phyloP scores from a whole-genome alignment of 805 yeast species.

The Saturnispora diversa region DNA sequence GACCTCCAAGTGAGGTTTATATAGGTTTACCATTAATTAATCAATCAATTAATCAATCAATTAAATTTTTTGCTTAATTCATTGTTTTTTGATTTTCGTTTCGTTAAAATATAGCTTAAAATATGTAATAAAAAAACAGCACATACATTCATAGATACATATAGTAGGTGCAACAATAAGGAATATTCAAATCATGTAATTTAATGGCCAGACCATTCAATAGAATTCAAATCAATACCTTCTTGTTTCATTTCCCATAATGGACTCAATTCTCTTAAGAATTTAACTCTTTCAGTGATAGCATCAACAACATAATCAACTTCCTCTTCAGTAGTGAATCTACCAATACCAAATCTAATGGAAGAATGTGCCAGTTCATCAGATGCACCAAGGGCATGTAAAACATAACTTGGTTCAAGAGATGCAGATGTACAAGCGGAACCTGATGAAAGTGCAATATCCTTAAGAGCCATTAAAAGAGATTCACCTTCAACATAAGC shows the following conservation, averaged over 20 bases:
- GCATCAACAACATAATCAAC: constrained; percentile 89
- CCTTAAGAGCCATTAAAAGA: constrained; percentile 92
- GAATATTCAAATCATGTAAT: too few species aligned
- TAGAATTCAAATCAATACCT: constrained; percentile 87
- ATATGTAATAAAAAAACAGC: too few species aligned
- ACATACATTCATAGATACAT: too few species aligned
- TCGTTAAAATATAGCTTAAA: too few species aligned
- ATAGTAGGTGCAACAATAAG: too few species aligned
- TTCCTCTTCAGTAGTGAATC: constrained; percentile 95
- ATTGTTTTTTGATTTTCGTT: too few species aligned
- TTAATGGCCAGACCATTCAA: constrained; percentile 96
- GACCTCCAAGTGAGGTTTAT: too few species aligned
- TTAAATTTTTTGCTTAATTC: too few species aligned
- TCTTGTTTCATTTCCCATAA: constrained; percentile 99
- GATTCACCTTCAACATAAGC: constrained; percentile 99
- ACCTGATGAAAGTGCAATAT: constrained; percentile 91
- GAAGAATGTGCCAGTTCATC: constrained; percentile 98
- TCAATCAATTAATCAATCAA: too few species aligned
- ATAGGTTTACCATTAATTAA: too few species aligned
- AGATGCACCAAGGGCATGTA: constrained; percentile 95
- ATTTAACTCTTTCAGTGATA: constrained; percentile 79
- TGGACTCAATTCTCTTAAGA: constrained; percentile 87
- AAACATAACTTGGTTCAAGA: constrained; percentile 91
- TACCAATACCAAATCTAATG: constrained; percentile 92
- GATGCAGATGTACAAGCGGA: constrained; percentile 99